These are phyloP conservation scores for Hansenula sp. DNA, from an alignment of 1,139 yeast genomes.

Conservation along the genomic window DNA sequence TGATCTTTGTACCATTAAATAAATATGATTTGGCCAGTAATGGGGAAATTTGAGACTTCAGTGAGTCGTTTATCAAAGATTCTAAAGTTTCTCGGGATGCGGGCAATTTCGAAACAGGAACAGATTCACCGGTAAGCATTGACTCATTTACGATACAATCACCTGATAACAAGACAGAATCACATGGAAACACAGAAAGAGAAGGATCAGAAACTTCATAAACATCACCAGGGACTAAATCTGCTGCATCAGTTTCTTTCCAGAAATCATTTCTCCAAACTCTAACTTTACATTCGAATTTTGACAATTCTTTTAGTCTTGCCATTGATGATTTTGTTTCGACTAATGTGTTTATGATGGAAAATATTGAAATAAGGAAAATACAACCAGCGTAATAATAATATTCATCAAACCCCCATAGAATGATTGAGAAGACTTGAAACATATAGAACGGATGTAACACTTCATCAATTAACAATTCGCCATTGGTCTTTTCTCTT, in stretches of 20 bases:
- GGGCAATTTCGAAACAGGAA: conserved; percentile 81
- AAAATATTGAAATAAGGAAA: conserved; percentile 75
- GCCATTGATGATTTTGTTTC: conserved; percentile 79
- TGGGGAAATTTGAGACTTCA: conserved; percentile 54
- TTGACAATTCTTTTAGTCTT: conserved; percentile 71
- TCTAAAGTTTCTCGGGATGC: conserved; percentile 62
- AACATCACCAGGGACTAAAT: conserved; percentile 93
- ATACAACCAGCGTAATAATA: conserved; percentile 93
- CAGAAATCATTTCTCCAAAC: conserved; percentile 93
- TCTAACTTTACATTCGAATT: conserved; percentile 73
- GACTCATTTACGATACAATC: conserved; percentile 94
- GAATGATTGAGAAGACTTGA: conserved; percentile 83
- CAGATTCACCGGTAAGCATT: conserved; percentile 97
- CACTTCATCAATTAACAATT: conserved; percentile 78
- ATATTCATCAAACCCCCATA: conserved; percentile 92
- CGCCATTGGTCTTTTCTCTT: conserved; percentile 62
- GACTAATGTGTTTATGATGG: conserved; percentile 72
- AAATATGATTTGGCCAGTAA: conserved; percentile 69
- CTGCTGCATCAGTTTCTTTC: conserved; percentile 78
- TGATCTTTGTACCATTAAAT: conserved; percentile 84
- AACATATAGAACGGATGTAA: conserved; percentile 93
- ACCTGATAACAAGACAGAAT: conserved; percentile 80
- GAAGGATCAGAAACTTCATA: conserved; percentile 90
- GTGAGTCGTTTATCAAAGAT: conserved; percentile 49
- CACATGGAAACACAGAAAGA: conserved; percentile 74